These are phyloP conservation scores for Penicillium sp. DNA, from an alignment of 2,329 filamentous ascomycete species.

Conservation along the genomic window DNA sequence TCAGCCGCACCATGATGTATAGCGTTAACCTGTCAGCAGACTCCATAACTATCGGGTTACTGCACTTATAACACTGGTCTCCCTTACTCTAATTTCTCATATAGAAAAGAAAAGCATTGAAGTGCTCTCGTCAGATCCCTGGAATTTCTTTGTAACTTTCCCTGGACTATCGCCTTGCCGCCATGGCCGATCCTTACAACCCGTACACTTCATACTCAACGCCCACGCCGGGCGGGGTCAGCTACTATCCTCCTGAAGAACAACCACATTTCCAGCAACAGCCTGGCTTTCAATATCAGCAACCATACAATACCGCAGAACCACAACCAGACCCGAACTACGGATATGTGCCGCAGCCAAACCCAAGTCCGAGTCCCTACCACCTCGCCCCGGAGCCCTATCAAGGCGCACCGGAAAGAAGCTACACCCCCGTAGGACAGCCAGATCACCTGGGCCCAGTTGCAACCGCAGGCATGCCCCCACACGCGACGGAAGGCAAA, in stretches of 20 bases:
- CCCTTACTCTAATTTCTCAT: not conserved
- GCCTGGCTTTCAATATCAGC: conserved; percentile 6
- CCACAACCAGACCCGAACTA: conserved; percentile 30
- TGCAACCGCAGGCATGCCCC: conserved; percentile 51
- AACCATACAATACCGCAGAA: conserved; percentile 7
- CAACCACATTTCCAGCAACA: conserved; percentile 34
- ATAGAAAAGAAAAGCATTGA: not conserved
- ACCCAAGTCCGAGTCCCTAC: conserved; percentile 15
- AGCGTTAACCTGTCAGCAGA: conserved; percentile 22
- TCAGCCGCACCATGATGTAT: conserved; percentile 30
- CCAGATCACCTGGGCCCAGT: conserved; percentile 39
- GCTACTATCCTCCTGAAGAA: conserved; percentile 30
- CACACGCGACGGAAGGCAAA: conserved; percentile 18
- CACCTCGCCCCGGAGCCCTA: conserved; percentile 32
- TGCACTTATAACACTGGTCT: not conserved
- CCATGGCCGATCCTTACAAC: conserved; percentile 58
- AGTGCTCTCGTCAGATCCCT: not conserved
- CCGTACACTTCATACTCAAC: conserved; percentile 35
- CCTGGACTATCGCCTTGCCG: not conserved
- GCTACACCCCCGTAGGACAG: conserved; percentile 48
- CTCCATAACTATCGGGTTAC: not conserved
- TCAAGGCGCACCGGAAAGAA: conserved; percentile 37
- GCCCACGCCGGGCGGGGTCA: conserved; percentile 26
- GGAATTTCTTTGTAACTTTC: not conserved
- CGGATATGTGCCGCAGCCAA: conserved; percentile 32